These are phyloP conservation scores for Pichia deserticola DNA, from an alignment of 805 yeast species.

Conservation along the genomic window DNA sequence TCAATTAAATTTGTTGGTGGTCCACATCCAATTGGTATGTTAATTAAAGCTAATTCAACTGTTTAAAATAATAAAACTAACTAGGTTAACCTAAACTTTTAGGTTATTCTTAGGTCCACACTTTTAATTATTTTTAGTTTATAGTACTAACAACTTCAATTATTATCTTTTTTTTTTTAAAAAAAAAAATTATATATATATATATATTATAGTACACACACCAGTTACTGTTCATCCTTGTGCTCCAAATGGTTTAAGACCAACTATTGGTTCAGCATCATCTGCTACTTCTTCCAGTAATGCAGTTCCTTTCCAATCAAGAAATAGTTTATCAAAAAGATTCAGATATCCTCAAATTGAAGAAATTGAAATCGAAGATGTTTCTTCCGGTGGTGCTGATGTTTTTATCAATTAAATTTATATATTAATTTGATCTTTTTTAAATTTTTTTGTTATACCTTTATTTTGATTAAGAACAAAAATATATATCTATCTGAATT, in stretches of 20 bases:
- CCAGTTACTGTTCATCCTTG: slow-evolving; percentile 29
- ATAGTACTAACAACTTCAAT: too few relatives aligned
- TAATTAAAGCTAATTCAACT: too few relatives aligned
- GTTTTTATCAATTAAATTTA: slow-evolving; percentile 32
- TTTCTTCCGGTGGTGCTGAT: slow-evolving; percentile 81
- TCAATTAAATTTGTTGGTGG: slow-evolving; percentile 85
- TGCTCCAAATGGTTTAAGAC: slow-evolving; percentile 31
- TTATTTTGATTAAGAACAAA: neutral
- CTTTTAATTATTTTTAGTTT: too few relatives aligned
- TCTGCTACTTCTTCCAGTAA: slow-evolving; percentile 6
- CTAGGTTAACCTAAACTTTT: too few relatives aligned
- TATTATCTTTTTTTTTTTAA: neutral
- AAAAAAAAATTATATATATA: too few relatives aligned
- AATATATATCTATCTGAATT: too few relatives aligned
- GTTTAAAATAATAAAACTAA: too few relatives aligned
- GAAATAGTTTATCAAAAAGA: slow-evolving; percentile 63
- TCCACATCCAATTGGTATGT: slow-evolving; percentile 51
- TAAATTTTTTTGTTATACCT: neutral
- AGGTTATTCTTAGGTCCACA: too few relatives aligned
- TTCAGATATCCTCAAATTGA: slow-evolving; percentile 62
- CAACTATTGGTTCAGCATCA: slow-evolving; percentile 11
- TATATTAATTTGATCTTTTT: neutral
- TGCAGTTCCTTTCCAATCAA: slow-evolving; percentile 33
- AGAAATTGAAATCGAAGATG: slow-evolving; percentile 65
- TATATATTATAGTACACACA: slow-evolving; percentile 12